phyloP scores from a whole-genome alignment of 2,329 filamentous ascomycete genomes.

The Microthyrium microscopicum region DNA sequence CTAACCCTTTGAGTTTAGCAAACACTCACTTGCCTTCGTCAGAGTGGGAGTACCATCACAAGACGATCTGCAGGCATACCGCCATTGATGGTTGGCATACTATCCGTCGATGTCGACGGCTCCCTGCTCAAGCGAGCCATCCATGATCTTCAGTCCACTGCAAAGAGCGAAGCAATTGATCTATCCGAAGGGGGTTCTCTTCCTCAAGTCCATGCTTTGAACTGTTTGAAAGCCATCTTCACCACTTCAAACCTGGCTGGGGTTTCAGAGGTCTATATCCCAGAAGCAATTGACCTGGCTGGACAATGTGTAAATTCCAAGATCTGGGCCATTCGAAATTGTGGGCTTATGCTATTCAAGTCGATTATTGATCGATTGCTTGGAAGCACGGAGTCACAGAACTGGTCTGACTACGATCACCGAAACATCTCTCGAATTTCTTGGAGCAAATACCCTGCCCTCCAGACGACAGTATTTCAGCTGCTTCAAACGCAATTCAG shows the following conservation, averaged over 20 bases:
- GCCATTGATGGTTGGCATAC: constrained; percentile 65
- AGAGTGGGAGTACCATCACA: constrained; percentile 64
- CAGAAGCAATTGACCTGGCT: constrained; percentile 60
- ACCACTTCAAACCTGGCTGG: constrained; percentile 62
- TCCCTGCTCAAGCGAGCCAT: constrained; percentile 49
- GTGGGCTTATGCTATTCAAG: constrained; percentile 73
- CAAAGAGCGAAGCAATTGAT: constrained; percentile 37
- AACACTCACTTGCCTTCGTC: constrained; percentile 52
- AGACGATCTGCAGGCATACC: constrained; percentile 85
- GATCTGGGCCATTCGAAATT: constrained; percentile 82
- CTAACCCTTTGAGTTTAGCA: constrained; percentile 30
- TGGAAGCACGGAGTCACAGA: constrained; percentile 47
- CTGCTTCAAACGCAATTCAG: constrained; percentile 22
- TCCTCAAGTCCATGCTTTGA: constrained; percentile 78
- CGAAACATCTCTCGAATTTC: constrained; percentile 39
- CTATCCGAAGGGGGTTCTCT: too few relatives aligned
- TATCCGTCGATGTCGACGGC: constrained; percentile 45
- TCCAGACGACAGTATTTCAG: constrained; percentile 46
- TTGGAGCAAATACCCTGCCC: constrained; percentile 50
- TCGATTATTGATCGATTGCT: constrained; percentile 68
- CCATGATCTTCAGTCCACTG: constrained; percentile 42
- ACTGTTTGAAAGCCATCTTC: constrained; percentile 84
- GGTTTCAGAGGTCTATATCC: constrained; percentile 56
- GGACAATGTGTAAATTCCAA: constrained; percentile 16
- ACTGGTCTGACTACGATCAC: constrained; percentile 34